phyloP scores from a whole-genome alignment of 768 basidiomycete genomes.

The Paxillus involutus region DNA sequence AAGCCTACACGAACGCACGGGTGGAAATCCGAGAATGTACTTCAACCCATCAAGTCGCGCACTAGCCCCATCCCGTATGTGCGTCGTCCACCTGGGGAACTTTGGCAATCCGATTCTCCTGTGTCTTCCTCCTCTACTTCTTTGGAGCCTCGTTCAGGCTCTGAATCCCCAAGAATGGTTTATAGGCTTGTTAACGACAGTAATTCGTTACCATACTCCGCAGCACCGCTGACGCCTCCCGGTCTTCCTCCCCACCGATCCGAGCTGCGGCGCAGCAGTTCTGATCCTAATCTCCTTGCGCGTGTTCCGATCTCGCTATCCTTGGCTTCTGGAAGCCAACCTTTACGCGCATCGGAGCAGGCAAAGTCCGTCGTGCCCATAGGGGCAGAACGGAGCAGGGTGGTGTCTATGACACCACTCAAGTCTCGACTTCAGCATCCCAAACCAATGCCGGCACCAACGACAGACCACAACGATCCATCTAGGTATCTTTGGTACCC shows the following conservation, averaged over 20 bases:
- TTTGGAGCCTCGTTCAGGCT: not conserved
- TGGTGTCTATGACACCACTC: constrained; percentile 16
- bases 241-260: constrained; percentile 16
- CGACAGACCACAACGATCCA: not conserved
- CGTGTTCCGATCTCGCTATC: constrained; percentile 19
- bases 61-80: constrained; percentile 11
- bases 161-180: constrained; percentile 4
- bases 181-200: not conserved
- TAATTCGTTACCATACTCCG: not conserved
- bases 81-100: constrained; percentile 16
- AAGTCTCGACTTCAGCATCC: constrained; percentile 5
- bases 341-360: constrained; percentile 18
- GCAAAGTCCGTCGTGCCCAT: constrained; percentile 25
- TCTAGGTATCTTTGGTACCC: constrained; percentile 8
- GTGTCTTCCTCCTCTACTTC: not conserved
- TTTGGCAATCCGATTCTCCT: constrained; percentile 17
- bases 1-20: constrained; percentile 4
- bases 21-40: constrained; percentile 20
- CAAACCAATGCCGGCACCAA: not conserved
- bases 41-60: constrained; percentile 18
- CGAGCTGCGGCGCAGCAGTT: constrained; percentile 8
- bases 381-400: constrained; percentile 30
- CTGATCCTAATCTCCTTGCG: constrained; percentile 2
- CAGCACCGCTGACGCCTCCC: constrained; percentile 12
- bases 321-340: constrained; percentile 27